phyloP scores from a whole-genome alignment of 2,329 filamentous ascomycete species.

The Orbilia blumenaviensis region DNA sequence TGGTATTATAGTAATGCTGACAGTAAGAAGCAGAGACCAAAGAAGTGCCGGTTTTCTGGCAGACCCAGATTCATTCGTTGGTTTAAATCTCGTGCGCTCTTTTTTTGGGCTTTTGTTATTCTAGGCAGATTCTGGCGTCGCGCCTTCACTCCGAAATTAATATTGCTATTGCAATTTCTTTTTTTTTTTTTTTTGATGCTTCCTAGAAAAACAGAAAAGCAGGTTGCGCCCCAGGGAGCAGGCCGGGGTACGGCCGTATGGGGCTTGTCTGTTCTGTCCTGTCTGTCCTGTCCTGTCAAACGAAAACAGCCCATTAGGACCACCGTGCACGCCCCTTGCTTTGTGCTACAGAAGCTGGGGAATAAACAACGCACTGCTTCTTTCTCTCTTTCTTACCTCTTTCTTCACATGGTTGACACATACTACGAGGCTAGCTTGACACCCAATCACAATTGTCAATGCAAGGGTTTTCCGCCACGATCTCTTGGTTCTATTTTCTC shows the following conservation, averaged over 20 bases:
- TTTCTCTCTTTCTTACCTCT: no score
- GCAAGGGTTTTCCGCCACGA: background rate
- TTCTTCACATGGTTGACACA: slow-evolving; percentile 1
- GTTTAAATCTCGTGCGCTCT: slow-evolving; percentile 2
- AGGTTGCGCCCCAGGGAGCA: no score
- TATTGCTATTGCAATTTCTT: slow-evolving; percentile 11
- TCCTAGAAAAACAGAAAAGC: no score
- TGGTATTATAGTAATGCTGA: background rate
- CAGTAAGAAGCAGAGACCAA: background rate
- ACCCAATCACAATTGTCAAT: no score
- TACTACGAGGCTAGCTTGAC: no score
- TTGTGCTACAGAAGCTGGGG: slow-evolving; percentile 39
- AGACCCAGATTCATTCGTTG: background rate
- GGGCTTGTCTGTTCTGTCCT: no score
- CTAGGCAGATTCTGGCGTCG: slow-evolving; percentile 44
- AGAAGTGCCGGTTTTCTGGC: background rate
- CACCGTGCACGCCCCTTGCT: no score
- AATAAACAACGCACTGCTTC: background rate
- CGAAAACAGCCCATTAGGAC: no score
- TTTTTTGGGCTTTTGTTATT: no score
- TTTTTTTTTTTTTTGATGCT: no score
- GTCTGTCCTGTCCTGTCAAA: no score
- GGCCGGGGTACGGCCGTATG: no score
- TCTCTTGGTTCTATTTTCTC: background rate
- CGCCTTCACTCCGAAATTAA: slow-evolving; percentile 28